These are phyloP conservation scores for Seiridium unicorne DNA, from an alignment of 2,329 filamentous ascomycete species.

Conservation along the genomic window DNA sequence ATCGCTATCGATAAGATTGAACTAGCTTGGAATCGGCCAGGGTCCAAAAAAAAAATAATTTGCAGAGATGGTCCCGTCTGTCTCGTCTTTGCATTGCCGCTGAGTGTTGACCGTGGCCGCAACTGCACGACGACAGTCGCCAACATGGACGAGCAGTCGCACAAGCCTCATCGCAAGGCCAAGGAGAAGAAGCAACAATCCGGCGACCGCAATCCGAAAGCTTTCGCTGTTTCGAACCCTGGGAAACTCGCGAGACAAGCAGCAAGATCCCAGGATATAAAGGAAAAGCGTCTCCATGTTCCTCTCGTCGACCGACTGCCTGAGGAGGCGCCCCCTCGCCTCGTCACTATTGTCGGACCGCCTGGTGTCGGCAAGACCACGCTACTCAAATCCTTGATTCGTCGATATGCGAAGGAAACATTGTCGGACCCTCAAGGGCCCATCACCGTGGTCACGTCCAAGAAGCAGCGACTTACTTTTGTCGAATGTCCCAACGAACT, in stretches of 20 bases:
- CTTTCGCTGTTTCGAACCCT: slow-evolving; percentile 42
- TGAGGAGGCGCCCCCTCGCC: slow-evolving; percentile 81
- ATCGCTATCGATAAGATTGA: slow-evolving; percentile 1
- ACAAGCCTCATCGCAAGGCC: slow-evolving; percentile 79
- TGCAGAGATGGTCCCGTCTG: not conserved
- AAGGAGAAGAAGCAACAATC: slow-evolving; percentile 81
- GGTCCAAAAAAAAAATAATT: slow-evolving; percentile 4
- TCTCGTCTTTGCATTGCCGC: not conserved
- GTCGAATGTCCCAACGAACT: slow-evolving; percentile 97
- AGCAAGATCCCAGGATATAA: slow-evolving; percentile 37
- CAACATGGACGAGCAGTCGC: slow-evolving; percentile 77
- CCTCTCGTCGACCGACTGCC: slow-evolving; percentile 93
- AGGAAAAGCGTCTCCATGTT: slow-evolving; percentile 94
- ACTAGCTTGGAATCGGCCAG: not conserved
- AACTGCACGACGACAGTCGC: slow-evolving; percentile 12
- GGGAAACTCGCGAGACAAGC: slow-evolving; percentile 9
- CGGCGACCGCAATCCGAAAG: slow-evolving; percentile 79
- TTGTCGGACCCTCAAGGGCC: slow-evolving; percentile 87
- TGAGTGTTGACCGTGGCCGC: not conserved
- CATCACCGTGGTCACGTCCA: slow-evolving; percentile 94
- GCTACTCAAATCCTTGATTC: slow-evolving; percentile 88
- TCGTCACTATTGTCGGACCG: slow-evolving; percentile 92
- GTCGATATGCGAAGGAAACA: slow-evolving; percentile 93
- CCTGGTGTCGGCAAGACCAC: slow-evolving; percentile 96
- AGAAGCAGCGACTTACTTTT: slow-evolving; percentile 91